Evolutionary conservation across 192 early-diverging fungal genomes (phyloP), one percentile per base, ranked within the genome.

Genomic region (Backusella tuberculispora): DNA sequence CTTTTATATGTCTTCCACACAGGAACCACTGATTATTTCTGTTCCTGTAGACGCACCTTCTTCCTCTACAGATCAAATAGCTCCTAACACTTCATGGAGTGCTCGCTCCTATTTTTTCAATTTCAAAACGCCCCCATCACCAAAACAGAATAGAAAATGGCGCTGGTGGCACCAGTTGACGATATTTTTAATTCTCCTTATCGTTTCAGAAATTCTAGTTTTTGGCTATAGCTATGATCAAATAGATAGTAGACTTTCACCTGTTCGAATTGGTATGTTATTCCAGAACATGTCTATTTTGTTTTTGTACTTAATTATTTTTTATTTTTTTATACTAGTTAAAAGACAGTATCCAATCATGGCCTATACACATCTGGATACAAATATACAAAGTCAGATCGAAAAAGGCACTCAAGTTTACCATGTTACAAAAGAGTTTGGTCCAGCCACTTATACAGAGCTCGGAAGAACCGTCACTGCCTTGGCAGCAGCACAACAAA

Each of bases 381-480:
- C 81, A 17, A 44, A 78, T 21, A 63, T 78, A 10, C 53, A 60
- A 47, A 56, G 69, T 38, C 56, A 47, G 4, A 78, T 83, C 44
- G 74, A 76, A 34, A 79, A 81, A 73, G 80, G 71, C 38, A 83
- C 83, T 29, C 78, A 76, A 45, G 84, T 89, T n/a, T 89, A 86
- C 42, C 88, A 89, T 64, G 76, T 89, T 50, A 87, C 86, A 24
- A 85, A 87, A 66, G 88, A 89, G 48, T 89, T 87, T 79, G 86
- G 86, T 14, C 72, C 75, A 0, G 86, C 88, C 6, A 71, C 84
- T 9, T 82, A 83, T 80, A 82, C 83, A 60, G 84, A 80, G 10
- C 69, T 88, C 15, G 87, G 87, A 15, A 81, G 80, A 75, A 82
- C 87, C 8, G 82, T 87, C 38, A 89, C 88, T 5, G 83, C 84